These are phyloP conservation scores for Cercospora sp. DNA, from an alignment of 2,329 filamentous ascomycete species.

Conservation along the genomic window DNA sequence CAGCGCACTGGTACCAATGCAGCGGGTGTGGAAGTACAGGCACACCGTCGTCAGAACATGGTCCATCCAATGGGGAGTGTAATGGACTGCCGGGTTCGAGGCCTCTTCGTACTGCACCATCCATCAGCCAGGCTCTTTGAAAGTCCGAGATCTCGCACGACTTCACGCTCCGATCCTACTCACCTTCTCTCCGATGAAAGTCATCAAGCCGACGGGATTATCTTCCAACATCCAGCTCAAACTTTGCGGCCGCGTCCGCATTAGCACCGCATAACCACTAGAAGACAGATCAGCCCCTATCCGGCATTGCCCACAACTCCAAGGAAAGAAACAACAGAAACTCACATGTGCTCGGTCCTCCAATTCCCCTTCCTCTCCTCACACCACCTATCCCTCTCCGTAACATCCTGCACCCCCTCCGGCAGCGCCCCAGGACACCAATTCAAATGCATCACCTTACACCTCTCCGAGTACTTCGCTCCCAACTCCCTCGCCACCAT, in stretches of 20 bases:
- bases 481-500: conserved; percentile 45
- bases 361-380: conserved; percentile 41
- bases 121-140: background rate
- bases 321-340: background rate
- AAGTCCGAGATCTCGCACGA: background rate
- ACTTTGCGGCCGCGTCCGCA: conserved; percentile 47
- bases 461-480: conserved; percentile 38
- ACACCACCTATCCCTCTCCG: conserved; percentile 38
- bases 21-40: conserved; percentile 44
- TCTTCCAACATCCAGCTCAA: conserved; percentile 47
- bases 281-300: background rate
- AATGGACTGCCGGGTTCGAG: conserved; percentile 40
- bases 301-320: no score
- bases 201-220: conserved; percentile 47
- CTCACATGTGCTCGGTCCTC: conserved; percentile 37
- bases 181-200: conserved; percentile 47
- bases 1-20: conserved; percentile 42
- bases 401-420: conserved; percentile 33
- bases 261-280: conserved; percentile 46
- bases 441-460: conserved; percentile 46
- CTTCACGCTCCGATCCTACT: background rate
- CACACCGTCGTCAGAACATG: conserved; percentile 37
- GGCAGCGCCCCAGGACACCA: conserved; percentile 44
- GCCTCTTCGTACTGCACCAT: conserved; percentile 39
- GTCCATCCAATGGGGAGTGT: conserved; percentile 36